Base-by-base conservation (phyloP, 495 filamentous ascomycete species). In the Parmelia sp. region DNA sequence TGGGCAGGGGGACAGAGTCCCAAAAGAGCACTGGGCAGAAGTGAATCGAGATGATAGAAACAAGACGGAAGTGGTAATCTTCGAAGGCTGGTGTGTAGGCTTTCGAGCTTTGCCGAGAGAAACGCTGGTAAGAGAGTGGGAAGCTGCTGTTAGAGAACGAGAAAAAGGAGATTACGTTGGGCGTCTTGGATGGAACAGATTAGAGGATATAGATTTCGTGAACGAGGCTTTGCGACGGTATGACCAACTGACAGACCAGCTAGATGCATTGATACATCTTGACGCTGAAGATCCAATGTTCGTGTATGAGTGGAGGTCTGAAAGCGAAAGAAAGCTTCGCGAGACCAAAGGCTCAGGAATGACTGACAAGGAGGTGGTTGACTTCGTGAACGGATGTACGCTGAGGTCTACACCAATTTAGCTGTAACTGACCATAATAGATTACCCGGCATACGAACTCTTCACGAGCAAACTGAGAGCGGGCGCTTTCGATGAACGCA, bases 1-100 rank as follows among this genome's bases (percentile, higher is more conserved):
- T 36, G 93, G 93, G 14, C 79, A 86, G 58, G 94, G 94, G 11
- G 93, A 96, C 75, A 88, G 92, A 23, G 74, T 83, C 4, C 83
- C 85, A 0, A 72, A 78, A 42, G 74, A 70, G 6, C 65, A 79
- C 56, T 96, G 90, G 90, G 70, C 80, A 56, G 71, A 71, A 1
- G 83, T 90, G 31, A 91, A 91, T 75, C 70, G 64, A 21, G 80
- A 81, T 14, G 80, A 74, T 2, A 74, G 79, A 59, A 64, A 76
- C 19, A 77, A 74, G 44, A 75, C 90, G 33, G 78, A 86, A 63
- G 71, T 80, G 23, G 79, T 97, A 2, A 83, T 97, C 53, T 86
- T 97, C 62, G 93, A 97, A 71, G 93, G 93, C 21, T 97, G 93
- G 93, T 81, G 89, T 74, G 87, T 96, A 39, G 93, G 92, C 2